Evolutionary conservation across 202 grass and related monocot genomes (phyloP).

Genomic region (Alloteropsis angusta): DNA sequence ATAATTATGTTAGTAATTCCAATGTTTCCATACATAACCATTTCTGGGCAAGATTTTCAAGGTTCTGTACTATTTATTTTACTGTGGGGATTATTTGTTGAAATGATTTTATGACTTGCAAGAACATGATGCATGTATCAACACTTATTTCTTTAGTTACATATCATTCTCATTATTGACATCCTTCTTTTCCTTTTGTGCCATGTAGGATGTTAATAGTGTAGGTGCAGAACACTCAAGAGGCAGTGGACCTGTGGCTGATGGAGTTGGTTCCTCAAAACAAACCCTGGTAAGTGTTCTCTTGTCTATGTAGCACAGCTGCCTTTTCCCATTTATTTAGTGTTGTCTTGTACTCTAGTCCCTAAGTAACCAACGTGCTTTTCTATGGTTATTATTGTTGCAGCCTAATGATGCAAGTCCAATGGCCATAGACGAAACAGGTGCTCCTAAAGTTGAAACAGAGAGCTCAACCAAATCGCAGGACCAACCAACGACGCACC

Average conservation of each 20-base stretch:
- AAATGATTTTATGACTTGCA: background rate
- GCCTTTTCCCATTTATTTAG: background rate
- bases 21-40: background rate
- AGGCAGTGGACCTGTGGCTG: conserved; percentile 26
- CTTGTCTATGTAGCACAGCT: background rate
- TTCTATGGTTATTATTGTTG: background rate
- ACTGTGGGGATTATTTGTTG: background rate
- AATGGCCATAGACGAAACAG: conserved; percentile 42
- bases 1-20: background rate
- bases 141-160: background rate
- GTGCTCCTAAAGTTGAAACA: conserved; percentile 20
- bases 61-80: background rate
- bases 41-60: background rate
- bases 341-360: background rate
- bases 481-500: conserved; percentile 14
- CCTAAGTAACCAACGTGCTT: background rate
- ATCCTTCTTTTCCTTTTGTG: background rate
- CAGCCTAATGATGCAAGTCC: conserved; percentile 36
- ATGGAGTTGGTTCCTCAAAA: conserved; percentile 37
- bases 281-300: conserved; percentile 26
- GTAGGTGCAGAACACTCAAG: conserved; percentile 27
- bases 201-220: conserved; percentile 36
- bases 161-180: conserved; percentile 5
- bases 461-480: conserved; percentile 33
- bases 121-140: background rate